phyloP scores from a whole-genome alignment of 371 early-diverging fungal genomes.

The Umbelopsis sp. region DNA sequence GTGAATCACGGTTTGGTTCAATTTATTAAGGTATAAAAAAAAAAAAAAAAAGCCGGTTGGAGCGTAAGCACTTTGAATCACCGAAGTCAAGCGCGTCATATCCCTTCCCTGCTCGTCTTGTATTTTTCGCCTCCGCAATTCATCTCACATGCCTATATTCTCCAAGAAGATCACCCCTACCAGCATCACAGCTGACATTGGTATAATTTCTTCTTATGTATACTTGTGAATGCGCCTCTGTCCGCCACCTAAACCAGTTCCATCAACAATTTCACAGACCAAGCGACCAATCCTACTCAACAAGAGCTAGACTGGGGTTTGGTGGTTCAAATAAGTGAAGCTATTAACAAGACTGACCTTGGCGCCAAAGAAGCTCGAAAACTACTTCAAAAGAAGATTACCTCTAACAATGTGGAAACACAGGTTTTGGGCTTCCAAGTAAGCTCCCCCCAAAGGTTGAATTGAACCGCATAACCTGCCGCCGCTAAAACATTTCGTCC shows the following conservation, averaged over 20 bases:
- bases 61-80: slow-evolving; percentile 7
- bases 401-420: slow-evolving; percentile 33
- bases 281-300: slow-evolving; percentile 32
- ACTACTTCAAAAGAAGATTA: slow-evolving; percentile 51
- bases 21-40: no score
- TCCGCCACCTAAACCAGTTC: not conserved
- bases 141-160: slow-evolving; percentile 25
- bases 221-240: no score
- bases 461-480: not conserved
- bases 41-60: not conserved
- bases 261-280: slow-evolving; percentile 26
- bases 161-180: slow-evolving; percentile 51
- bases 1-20: not conserved
- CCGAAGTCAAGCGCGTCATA: slow-evolving; percentile 5
- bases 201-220: slow-evolving; percentile 19
- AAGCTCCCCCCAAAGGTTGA: not conserved
- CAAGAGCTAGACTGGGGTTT: slow-evolving; percentile 50
- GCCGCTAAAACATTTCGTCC: not conserved
- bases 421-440: slow-evolving; percentile 48
- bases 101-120: not conserved
- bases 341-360: slow-evolving; percentile 45
- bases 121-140: slow-evolving; percentile 14
- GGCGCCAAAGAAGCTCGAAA: slow-evolving; percentile 58
- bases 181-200: slow-evolving; percentile 48
- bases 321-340: slow-evolving; percentile 46